Evolutionary conservation across 2,329 filamentous ascomycete species (phyloP), one percentile per base, ranked within the genome.

Genomic region (Ciborinia camelliae): DNA sequence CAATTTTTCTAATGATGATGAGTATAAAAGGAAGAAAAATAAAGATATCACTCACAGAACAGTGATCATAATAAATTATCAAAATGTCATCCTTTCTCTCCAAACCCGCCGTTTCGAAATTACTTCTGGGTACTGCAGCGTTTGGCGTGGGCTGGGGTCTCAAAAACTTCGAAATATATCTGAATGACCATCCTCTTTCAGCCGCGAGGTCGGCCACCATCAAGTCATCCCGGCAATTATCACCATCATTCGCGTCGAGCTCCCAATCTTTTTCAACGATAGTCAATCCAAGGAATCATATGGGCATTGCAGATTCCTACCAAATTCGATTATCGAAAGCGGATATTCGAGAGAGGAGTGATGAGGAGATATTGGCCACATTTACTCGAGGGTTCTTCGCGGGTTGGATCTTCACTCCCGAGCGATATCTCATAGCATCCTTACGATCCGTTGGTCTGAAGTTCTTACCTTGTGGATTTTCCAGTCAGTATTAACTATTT

Each of bases 311-410:
- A 26, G 45, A 50, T 37, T 60, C 57, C 3, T 60, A 60, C 32
- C 10, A 23, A 20, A 37, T 39, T 28, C n/a, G n/a, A 39, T 9
- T 60, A 10, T 50, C 45, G 5, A 20, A 47, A 39, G 28, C n/a
- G 30, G 43, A 50, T 15, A 23, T 60, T 48, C n/a, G n/a, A 20
- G 10, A 47, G 26, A 60, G 57, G 14, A 60, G 30, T 20, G 57
- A 60, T 28, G 57, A 39, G n/a, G 57, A 60, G 20, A 60, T 70
- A 4, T 41, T 71, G 14, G 64, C 69, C 4, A 51, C 58, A 23
- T 71, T 69, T 35, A 55, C 63, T 26, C 65, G 54, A 28, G 69
- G 69, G 0, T 71, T 69, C 26, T 71, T 68, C 30, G 30, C 62
- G 32, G 70, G 69, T 32, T 70, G 66, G 64, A 50, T 62, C 2